Conservation (phyloP, 129 eudicot species). For the Glebionis coronaria region DNA sequence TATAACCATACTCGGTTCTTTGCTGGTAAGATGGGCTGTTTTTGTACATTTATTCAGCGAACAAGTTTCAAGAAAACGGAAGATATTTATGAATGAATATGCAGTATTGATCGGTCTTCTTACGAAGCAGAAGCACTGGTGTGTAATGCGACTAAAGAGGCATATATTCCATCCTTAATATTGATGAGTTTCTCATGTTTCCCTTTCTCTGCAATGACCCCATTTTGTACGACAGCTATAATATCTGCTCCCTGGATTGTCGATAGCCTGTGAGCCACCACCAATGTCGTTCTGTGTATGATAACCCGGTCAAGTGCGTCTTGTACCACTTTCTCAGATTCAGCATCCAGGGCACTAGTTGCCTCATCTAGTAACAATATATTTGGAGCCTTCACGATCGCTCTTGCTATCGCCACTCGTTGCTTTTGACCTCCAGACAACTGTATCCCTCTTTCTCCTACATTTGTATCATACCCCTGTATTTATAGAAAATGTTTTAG, state of each 20-base stretch:
- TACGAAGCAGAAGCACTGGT: not conserved
- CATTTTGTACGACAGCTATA: slow-evolving; percentile 11
- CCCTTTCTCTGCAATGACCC: slow-evolving; percentile 26
- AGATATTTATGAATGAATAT: not conserved
- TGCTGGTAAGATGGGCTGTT: not conserved
- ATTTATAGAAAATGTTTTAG: not conserved
- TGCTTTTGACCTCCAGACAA: slow-evolving; percentile 22
- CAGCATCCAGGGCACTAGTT: slow-evolving; percentile 25
- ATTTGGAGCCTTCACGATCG: slow-evolving; percentile 17
- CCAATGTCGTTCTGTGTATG: slow-evolving; percentile 15
- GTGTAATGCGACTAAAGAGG: slow-evolving; percentile 19
- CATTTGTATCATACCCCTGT: slow-evolving; percentile 21
- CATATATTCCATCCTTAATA: slow-evolving; percentile 20
- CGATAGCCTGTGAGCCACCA: slow-evolving; percentile 29
- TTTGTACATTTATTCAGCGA: not conserved
- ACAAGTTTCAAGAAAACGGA: not conserved
- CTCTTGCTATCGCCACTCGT: slow-evolving; percentile 23
- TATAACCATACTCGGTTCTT: not conserved
- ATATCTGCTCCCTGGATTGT: slow-evolving; percentile 23
- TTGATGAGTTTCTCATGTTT: slow-evolving; percentile 19
- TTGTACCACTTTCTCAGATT: slow-evolving; percentile 29
- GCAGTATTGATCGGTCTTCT: not conserved
- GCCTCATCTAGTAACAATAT: slow-evolving; percentile 24
- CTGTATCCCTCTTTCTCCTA: slow-evolving; percentile 24
- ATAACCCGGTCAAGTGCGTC: slow-evolving; percentile 21